Percentiles rank a stretch among this genome's conserved stretches.
Conservation (phyloP, 306 rosid genomes). For the Comarum palustre region DNA sequence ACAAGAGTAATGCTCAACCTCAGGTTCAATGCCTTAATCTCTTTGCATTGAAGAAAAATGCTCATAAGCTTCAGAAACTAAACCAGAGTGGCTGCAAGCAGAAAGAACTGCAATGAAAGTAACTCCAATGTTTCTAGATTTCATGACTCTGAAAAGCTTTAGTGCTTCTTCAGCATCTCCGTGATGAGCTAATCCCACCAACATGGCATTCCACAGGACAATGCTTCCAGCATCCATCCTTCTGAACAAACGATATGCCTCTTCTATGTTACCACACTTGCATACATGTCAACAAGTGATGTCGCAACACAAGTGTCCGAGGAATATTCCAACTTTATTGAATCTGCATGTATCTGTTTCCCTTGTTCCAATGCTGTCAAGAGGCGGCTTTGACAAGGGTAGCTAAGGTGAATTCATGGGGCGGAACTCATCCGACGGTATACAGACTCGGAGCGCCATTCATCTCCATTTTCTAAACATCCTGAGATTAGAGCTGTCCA, state of each 20-base stretch:
- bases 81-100: slow-evolving; percentile 77
- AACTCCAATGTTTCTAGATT: slow-evolving; percentile 43
- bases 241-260: slow-evolving; percentile 54
- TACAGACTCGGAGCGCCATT: slow-evolving; percentile 52
- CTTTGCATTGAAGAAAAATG: slow-evolving; percentile 56
- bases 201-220: slow-evolving; percentile 81
- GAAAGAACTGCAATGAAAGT: slow-evolving; percentile 75
- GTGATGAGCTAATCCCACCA: slow-evolving; percentile 77
- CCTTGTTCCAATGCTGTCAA: slow-evolving; percentile 75
- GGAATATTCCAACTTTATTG: slow-evolving; percentile 58
- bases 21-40: slow-evolving; percentile 54
- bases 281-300: slow-evolving; percentile 85
- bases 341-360: slow-evolving; percentile 72
- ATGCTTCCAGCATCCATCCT: slow-evolving; percentile 39
- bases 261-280: slow-evolving; percentile 76
- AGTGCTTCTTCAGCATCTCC: slow-evolving; percentile 75
- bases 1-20: slow-evolving; percentile 70
- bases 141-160: slow-evolving; percentile 54
- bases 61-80: slow-evolving; percentile 58
- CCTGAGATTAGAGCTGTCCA: slow-evolving; percentile 91
- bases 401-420: slow-evolving; percentile 77
- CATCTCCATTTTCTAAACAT: slow-evolving; percentile 71
- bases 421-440: slow-evolving; percentile 70
- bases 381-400: slow-evolving; percentile 75
- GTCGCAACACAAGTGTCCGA: slow-evolving; percentile 70